These are phyloP conservation scores for Drechslerella dactyloides DNA, from an alignment of 2,329 filamentous ascomycete genomes.

Conservation along the genomic window DNA sequence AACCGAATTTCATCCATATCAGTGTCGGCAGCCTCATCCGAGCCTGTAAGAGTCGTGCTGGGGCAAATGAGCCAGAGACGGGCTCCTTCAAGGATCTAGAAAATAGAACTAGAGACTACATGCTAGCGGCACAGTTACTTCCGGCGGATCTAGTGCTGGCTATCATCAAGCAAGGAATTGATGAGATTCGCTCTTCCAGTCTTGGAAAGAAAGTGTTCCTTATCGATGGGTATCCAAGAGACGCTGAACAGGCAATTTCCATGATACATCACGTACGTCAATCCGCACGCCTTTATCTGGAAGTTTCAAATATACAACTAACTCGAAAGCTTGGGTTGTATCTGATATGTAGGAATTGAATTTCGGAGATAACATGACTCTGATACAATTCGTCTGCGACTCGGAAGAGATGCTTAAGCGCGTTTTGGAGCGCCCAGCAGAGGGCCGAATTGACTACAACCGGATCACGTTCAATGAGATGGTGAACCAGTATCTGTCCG, in stretches of 20 bases:
- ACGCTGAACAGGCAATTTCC: background rate
- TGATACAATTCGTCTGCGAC: slow-evolving; percentile 24
- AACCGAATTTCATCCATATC: background rate
- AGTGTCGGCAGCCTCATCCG: slow-evolving; percentile 2
- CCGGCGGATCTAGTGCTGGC: background rate
- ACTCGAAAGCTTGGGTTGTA: background rate
- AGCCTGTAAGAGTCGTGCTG: background rate
- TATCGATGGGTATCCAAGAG: slow-evolving; percentile 11
- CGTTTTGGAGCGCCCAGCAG: slow-evolving; percentile 33
- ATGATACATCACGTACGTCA: background rate
- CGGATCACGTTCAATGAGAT: slow-evolving; percentile 38
- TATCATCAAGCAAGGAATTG: background rate
- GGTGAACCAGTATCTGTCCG: background rate
- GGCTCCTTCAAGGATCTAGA: background rate
- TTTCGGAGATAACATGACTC: background rate
- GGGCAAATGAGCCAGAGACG: background rate
- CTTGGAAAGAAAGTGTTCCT: slow-evolving; percentile 8
- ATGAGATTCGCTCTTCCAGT: background rate
- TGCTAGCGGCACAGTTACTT: background rate
- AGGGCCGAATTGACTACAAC: slow-evolving; percentile 50
- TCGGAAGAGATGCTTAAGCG: slow-evolving; percentile 25
- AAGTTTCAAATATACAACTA: too few species aligned
- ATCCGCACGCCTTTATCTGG: too few species aligned
- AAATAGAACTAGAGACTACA: background rate
- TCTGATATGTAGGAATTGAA: background rate